Conservation (phyloP, 495 filamentous ascomycete species). For the Cladorrhinum samala region DNA sequence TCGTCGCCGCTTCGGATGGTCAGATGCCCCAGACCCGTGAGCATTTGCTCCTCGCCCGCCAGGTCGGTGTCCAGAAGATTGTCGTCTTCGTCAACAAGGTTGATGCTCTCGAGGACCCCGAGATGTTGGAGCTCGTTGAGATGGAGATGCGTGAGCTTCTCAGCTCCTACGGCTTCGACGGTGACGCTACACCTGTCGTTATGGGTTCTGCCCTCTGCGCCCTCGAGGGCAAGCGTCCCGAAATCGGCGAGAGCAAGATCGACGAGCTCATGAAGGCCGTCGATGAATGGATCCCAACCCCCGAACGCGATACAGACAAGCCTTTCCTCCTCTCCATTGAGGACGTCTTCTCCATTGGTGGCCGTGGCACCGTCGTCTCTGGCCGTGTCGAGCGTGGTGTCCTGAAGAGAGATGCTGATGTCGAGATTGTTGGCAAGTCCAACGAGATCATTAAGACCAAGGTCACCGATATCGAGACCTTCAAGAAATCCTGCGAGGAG, state of each 20-base stretch:
- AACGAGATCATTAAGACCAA: constrained; percentile 83
- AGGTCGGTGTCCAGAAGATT: constrained; percentile 95
- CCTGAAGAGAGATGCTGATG: constrained; percentile 85
- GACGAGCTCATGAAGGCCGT: constrained; percentile 84
- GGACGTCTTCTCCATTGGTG: constrained; percentile 96
- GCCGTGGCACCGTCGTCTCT: constrained; percentile 93
- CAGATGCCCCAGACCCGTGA: constrained; percentile 99
- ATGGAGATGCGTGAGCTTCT: constrained; percentile 99
- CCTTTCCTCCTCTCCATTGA: constrained; percentile 98
- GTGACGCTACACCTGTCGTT: constrained; percentile 93
- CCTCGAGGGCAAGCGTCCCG: constrained; percentile 77
- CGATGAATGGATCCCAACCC: constrained; percentile 94
- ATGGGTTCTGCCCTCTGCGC: constrained; percentile 95
- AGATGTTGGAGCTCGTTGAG: constrained; percentile 99
- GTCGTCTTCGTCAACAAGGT: constrained; percentile 99
- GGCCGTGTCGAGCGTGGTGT: constrained; percentile 95
- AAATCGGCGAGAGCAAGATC: constrained; percentile 80
- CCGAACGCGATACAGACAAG: constrained; percentile 84
- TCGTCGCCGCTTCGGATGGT: constrained; percentile 96
- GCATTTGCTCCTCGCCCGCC: constrained; percentile 93
- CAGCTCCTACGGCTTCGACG: constrained; percentile 87
- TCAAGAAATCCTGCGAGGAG: constrained; percentile 97
- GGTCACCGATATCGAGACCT: constrained; percentile 98
- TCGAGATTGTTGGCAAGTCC: constrained; percentile 87
- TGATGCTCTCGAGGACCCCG: constrained; percentile 89